Percentiles rank a stretch among this genome's conserved stretches.
These are phyloP conservation scores for Laburnicola sp. DNA, from an alignment of 2,329 filamentous ascomycete species.

Conservation along the genomic window DNA sequence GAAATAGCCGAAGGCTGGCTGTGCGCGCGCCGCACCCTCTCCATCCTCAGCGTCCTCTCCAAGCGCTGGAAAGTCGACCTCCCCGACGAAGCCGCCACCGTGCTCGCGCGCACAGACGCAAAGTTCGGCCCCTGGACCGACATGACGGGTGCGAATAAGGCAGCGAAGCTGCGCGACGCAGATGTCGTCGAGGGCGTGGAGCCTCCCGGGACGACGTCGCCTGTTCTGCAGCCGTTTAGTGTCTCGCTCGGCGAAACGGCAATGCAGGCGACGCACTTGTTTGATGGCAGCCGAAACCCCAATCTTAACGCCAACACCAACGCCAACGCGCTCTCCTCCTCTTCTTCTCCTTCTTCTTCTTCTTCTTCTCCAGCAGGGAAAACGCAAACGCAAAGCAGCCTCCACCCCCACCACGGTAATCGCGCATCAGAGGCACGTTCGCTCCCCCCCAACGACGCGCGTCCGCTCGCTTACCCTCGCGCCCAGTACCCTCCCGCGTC, in stretches of 20 bases:
- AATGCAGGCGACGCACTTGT: slow-evolving; percentile 21
- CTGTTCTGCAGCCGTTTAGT: slow-evolving; percentile 36
- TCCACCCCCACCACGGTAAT: background rate
- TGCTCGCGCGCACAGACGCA: slow-evolving; percentile 76
- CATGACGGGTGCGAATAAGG: slow-evolving; percentile 29
- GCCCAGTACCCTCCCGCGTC: slow-evolving; percentile 23
- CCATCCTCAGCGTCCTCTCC: slow-evolving; percentile 80
- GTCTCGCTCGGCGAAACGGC: slow-evolving; percentile 30
- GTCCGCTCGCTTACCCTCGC: slow-evolving; percentile 36
- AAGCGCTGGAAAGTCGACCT: slow-evolving; percentile 89
- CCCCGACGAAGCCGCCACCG: slow-evolving; percentile 76
- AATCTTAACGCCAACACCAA: no score
- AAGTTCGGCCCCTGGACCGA: slow-evolving; percentile 70
- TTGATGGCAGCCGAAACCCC: slow-evolving; percentile 24
- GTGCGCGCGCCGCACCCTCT: slow-evolving; percentile 80
- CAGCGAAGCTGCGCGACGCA: slow-evolving; percentile 20
- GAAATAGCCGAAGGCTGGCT: slow-evolving; percentile 96
- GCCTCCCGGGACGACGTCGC: slow-evolving; percentile 20
- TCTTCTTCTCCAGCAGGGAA: no score
- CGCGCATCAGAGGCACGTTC: slow-evolving; percentile 34
- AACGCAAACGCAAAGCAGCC: no score
- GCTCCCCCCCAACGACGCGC: slow-evolving; percentile 37
- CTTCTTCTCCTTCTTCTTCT: no score
- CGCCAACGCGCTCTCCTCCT: no score
- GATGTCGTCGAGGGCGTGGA: slow-evolving; percentile 15